Evolutionary conservation across 2,329 filamentous ascomycete species (phyloP).

Genomic region (Cercospora sojina): DNA sequence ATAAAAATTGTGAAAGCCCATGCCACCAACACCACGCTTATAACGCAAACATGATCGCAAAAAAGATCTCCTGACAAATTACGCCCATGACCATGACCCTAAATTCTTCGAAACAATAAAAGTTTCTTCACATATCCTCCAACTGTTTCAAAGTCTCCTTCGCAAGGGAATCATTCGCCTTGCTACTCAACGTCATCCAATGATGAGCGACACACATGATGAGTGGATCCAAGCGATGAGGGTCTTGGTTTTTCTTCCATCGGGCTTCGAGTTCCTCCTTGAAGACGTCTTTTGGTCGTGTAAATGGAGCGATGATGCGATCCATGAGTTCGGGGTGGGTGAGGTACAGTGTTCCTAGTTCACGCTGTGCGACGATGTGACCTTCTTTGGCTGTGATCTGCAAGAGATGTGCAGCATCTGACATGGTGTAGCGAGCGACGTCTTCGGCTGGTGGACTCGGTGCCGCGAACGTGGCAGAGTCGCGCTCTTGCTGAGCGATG

Average conservation of each 20-base stretch:
- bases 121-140: constrained; percentile 57
- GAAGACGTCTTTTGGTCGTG: constrained; percentile 83
- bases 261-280: constrained; percentile 78
- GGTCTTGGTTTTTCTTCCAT: constrained; percentile 58
- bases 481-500: constrained; percentile 37
- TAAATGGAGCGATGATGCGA: constrained; percentile 77
- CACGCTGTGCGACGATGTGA: constrained; percentile 81
- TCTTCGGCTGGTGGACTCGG: constrained; percentile 32
- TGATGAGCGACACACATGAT: constrained; percentile 93
- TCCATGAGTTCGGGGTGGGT: constrained; percentile 83
- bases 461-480: constrained; percentile 34
- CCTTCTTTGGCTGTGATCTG: constrained; percentile 93
- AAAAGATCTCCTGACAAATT: not conserved
- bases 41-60: constrained; percentile 6
- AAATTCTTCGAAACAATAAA: not conserved
- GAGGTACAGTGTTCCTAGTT: constrained; percentile 89
- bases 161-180: constrained; percentile 82
- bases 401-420: constrained; percentile 84
- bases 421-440: constrained; percentile 65
- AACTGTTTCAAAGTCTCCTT: constrained; percentile 76
- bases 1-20: not conserved
- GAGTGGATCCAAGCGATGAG: constrained; percentile 71
- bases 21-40: constrained; percentile 3
- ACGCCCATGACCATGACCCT: not conserved
- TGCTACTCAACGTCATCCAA: constrained; percentile 91